Evolutionary conservation across 2,329 filamentous ascomycete species (phyloP).

Genomic region (Tympanopsis confertula): DNA sequence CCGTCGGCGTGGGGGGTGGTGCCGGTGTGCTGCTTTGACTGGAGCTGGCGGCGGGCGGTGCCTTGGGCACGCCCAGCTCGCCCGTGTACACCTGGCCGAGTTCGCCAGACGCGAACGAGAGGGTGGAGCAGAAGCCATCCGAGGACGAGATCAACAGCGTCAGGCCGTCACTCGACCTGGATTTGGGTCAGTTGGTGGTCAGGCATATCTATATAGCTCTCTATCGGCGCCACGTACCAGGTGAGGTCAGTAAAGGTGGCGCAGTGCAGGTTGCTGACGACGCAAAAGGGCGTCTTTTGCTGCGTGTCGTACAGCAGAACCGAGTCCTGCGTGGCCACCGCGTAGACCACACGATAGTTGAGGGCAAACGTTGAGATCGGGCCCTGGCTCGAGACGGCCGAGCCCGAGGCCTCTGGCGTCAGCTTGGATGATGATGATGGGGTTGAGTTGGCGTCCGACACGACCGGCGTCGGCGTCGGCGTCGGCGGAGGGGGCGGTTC

Average conservation of each 20-base stretch:
- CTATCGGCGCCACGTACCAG: conserved; percentile 50
- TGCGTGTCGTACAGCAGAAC: conserved; percentile 94
- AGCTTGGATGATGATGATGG: conserved; percentile 17
- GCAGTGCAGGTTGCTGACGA: conserved; percentile 52
- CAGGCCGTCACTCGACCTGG: conserved; percentile 35
- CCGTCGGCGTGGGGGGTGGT: conserved; percentile 62
- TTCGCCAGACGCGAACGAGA: conserved; percentile 75
- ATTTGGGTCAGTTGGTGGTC: conserved; percentile 15
- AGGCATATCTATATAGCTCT: neutral
- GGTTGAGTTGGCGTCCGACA: conserved; percentile 44
- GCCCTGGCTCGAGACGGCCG: conserved; percentile 32
- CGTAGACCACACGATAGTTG: conserved; percentile 89
- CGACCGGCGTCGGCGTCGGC: conserved; percentile 39
- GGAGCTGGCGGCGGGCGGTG: conserved; percentile 24
- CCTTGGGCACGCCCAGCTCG: conserved; percentile 41
- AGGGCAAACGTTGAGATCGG: conserved; percentile 68
- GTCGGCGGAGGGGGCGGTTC: conserved; percentile 37
- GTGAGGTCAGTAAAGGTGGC: conserved; percentile 84
- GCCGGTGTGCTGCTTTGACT: conserved; percentile 52
- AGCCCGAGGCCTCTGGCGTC: conserved; percentile 33
- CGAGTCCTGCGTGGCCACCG: conserved; percentile 91
- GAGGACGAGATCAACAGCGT: conserved; percentile 92
- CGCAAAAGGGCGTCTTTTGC: conserved; percentile 82
- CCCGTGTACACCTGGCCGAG: conserved; percentile 72
- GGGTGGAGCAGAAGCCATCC: conserved; percentile 88